Evolutionary conservation across 1,284 basidiomycete species (phyloP), one percentile per base, ranked within the genome.

Genomic region (Pholiota adiposa): DNA sequence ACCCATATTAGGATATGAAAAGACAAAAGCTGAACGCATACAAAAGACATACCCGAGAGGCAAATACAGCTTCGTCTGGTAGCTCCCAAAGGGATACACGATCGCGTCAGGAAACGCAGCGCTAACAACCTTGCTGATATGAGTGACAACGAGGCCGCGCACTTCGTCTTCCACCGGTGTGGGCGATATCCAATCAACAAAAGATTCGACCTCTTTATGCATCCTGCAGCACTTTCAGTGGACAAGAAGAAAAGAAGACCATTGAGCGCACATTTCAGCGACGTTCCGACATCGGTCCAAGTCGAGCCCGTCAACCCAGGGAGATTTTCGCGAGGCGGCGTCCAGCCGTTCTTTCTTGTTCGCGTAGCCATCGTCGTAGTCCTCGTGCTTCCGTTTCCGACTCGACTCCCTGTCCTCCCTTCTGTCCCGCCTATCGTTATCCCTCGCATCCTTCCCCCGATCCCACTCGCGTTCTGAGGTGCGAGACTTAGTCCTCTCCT

Each of bases 21-120:
- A 40, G 14, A 41, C 2, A 34, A 38, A 51, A 33, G 34, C 7
- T 41, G 9, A 23, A 23, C 18, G 34, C 12, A 46, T 33, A 34
- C 53, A 33, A 41, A 50, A 3, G 31, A 78, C 89, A 69, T 72
- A 96, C 95, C 96, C 97, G 63, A 86, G 82, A 1, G 97, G 97
- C 12, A 99, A 83, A 74, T 99, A 99, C 25, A 99, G 79, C 70
- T 95, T 94, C 9, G 97, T 99, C 70, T 93, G 90, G 72, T 92
- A 97, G 68, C 92, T 95, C 16, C 97, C 97, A 73, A 99, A 99
- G 0, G 96, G 90, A 56, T 86, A 76, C 4, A 98, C 90, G 40
- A 85, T 76, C 8, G 96, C 94, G 67, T 97, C 94, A 0, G 88
- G 84, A 78, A 93, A 98, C 23, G 80, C 74, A 19, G 76, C 72